Base-by-base conservation (phyloP, 371 early-diverging fungal genomes). In the Syncephalastrum contaminatum region DNA sequence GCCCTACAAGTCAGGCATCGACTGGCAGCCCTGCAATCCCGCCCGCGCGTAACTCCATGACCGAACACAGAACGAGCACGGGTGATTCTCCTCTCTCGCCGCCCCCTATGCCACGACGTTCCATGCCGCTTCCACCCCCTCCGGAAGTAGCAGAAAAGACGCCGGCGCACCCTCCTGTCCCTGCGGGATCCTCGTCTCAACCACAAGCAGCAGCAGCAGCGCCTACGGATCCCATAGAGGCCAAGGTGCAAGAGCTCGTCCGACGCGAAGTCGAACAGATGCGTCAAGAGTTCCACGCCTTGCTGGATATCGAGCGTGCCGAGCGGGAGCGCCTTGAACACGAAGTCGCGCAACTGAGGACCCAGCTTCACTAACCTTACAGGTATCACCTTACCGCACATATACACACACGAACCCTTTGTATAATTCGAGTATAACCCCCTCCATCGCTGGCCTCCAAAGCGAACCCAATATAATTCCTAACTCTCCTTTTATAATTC, bases 211-310 rank as follows among this genome's bases (percentile, higher is more conserved):
- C 24, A 25, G 24, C 22, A 25, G 14, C 49, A 4, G 51, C 8
- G 63, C 61, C n/a, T 4, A 24, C 36, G 48, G 67, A 48, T 64
- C 54, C 49, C n/a, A 44, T 79, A 19, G 80, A 79, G 53, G 55
- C 64, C n/a, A 67, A 71, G 24, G 53, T 81, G 15, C 63, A 68
- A 22, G 60, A 36, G 60, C 80, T 52, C 58, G 54, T 83, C 3
- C 75, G 70, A 24, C 59, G 58, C 41, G 75, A 80, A 53, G 71
- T 73, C 51, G 74, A 73, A 56, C 18, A 22, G n/a, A 48, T 36
- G 20, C 61, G 56, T 42, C 18, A 40, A 19, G 56, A 55, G 19
- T 47, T 55, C 24, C 19, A 36, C n/a, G 16, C 20, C 14, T 10
- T 55, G 39, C 39, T 55, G 36, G 30, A 55, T 14, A 20, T 41